A percentile compares a stretch with the other conserved stretches of the same genome.
Evolutionary conservation across 2,329 filamentous ascomycete species (phyloP).

Genomic region (Gnomoniopsis smithogilvyi): DNA sequence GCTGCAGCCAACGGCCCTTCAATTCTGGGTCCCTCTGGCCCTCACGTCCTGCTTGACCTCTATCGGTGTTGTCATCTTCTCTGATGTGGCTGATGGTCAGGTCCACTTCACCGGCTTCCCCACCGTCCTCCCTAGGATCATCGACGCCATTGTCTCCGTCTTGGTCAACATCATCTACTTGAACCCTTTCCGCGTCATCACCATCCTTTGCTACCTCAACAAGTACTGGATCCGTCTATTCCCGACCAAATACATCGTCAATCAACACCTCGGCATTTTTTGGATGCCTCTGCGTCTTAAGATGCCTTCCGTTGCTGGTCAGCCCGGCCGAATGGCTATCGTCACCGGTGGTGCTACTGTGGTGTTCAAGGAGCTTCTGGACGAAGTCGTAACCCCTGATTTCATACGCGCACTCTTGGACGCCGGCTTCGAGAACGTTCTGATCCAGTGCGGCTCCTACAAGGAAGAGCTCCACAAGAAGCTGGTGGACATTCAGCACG

Average conservation of each 20-base stretch:
- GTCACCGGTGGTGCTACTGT: constrained; percentile 93
- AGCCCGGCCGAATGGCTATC: constrained; percentile 55
- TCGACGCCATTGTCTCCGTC: neutral
- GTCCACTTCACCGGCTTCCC: neutral
- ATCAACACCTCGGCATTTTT: neutral
- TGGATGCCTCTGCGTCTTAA: neutral
- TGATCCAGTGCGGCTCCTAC: constrained; percentile 77
- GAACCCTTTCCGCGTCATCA: neutral
- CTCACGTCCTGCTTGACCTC: too few relatives aligned
- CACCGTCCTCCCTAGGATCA: neutral
- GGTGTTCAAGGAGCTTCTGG: constrained; percentile 70
- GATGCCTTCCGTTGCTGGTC: neutral
- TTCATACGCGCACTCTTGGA: constrained; percentile 62
- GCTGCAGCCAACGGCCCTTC: too few relatives aligned
- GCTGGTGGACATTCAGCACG: constrained; percentile 23
- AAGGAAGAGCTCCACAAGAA: constrained; percentile 48
- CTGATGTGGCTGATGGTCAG: too few relatives aligned
- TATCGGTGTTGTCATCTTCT: too few relatives aligned
- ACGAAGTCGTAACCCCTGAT: constrained; percentile 55
- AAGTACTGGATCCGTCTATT: neutral
- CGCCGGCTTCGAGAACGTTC: constrained; percentile 66
- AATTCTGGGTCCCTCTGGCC: too few relatives aligned
- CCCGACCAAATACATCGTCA: neutral
- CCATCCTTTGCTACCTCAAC: neutral
- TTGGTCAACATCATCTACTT: neutral